Evolutionary conservation across 2,329 filamentous ascomycete species (phyloP).

Genomic region (Trichoderma koningii): DNA sequence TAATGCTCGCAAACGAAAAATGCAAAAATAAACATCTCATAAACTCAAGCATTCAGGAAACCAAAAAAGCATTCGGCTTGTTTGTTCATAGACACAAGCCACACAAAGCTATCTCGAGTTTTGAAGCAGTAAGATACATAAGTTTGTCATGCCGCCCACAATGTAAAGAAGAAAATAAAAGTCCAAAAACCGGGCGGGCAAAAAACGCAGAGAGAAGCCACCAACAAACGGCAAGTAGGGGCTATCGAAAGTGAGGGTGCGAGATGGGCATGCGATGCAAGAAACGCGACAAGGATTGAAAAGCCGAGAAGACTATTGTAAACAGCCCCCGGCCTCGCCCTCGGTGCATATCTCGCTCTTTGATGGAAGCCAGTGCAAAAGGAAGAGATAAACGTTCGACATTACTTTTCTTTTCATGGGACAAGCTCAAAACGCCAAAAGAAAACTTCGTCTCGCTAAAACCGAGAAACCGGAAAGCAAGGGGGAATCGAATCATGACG

Average conservation of each 20-base stretch:
- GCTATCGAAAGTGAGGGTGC: not conserved
- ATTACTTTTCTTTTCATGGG: conserved; percentile 26
- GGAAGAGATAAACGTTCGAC: not conserved
- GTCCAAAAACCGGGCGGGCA: not conserved
- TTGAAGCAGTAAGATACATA: conserved; percentile 15
- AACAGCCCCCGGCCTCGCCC: not conserved
- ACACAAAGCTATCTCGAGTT: conserved; percentile 1
- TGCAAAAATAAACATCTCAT: not conserved
- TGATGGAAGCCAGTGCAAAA: not conserved
- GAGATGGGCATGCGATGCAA: not conserved
- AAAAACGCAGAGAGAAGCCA: not conserved
- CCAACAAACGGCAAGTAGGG: not conserved
- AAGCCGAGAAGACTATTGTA: too few relatives aligned
- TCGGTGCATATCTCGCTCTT: not conserved
- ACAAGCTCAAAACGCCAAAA: conserved; percentile 20
- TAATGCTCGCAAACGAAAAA: not conserved
- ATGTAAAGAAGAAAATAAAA: not conserved
- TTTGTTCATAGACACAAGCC: conserved; percentile 4
- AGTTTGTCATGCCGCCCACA: conserved; percentile 4
- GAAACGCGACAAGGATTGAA: not conserved
- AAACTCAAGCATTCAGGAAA: not conserved
- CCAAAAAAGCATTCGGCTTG: not conserved
- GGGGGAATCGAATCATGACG: conserved; percentile 13
- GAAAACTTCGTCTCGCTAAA: conserved; percentile 20
- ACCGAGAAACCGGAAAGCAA: conserved; percentile 15